Base-by-base conservation (phyloP, 1,284 basidiomycete genomes). In the Sanghuangporus sanghuang region DNA sequence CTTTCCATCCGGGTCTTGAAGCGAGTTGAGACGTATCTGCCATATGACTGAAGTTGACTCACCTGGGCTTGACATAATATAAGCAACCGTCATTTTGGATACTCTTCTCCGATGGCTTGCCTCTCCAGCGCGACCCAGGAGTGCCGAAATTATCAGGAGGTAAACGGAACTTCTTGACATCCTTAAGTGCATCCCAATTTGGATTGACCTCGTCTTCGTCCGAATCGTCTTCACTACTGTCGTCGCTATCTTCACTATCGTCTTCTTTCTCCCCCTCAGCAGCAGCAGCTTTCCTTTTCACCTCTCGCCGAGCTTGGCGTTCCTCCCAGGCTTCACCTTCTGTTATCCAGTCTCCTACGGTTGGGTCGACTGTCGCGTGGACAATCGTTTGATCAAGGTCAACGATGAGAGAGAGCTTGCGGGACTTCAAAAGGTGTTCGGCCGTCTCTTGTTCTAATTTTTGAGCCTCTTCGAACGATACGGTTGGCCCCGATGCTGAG, bases 301-400 rank as follows among this genome's bases (percentile, higher is more conserved):
- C 69, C 78, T 80, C 69, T 74, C 76, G 2, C 74, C 73, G 65
- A 80, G 61, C 70, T 52, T 65, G 79, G 61, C 79, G 79, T 61
- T 78, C 79, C 70, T 93, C 88, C 85, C 88, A 91, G 57, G 81
- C 81, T 71, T 89, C 84, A 49, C 91, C 89, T 72, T 96, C 94
- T 1, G 82, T 75, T 72, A 98, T 92, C 96, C 96, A 98, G 73
- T 98, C 96, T 32, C 95, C 95, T 0, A 98, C 95, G 0, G 96
- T 98, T 1, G 97, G 96, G 75, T 99, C 96, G 40, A 98, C 96
- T 0, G 96, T 98, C 9, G 97, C 96, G 73, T 99, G 96, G 8
- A 99, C 95, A 72, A 99, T 95, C 6, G 96, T 99, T 75, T 99
- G 96, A 78, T 99, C 96, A 48, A 99, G 85, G 78, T 99, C 96